A percentile compares a stretch with the other conserved stretches of the same genome.
Evolutionary conservation across 257 asterid genomes (phyloP).

Genomic region (Salvia rosmarinus): DNA sequence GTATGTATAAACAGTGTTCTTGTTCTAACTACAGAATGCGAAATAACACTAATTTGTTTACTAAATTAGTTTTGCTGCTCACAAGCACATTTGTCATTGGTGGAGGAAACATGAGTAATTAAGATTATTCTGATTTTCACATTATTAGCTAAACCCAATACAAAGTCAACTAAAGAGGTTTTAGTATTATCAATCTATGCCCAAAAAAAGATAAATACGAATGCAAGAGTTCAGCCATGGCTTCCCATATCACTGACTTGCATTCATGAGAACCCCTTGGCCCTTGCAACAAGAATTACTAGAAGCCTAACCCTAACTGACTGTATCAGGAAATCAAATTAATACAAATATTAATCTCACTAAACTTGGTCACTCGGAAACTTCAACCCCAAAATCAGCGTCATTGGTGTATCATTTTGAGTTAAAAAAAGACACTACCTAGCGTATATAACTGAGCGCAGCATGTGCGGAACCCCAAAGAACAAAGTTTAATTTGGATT

Average conservation of each 20-base stretch:
- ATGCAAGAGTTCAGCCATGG: background rate
- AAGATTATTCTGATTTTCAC: background rate
- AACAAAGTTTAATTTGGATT: background rate
- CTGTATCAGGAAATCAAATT: no score
- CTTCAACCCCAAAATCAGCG: background rate
- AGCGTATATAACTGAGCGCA: no score
- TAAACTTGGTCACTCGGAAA: background rate
- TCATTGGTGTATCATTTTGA: background rate
- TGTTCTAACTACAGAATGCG: background rate
- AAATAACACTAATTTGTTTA: background rate
- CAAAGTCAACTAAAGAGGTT: background rate
- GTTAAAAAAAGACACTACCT: background rate
- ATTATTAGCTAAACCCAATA: background rate
- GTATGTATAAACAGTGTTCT: background rate
- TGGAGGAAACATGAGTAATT: background rate
- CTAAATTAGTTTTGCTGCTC: background rate
- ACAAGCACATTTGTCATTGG: background rate
- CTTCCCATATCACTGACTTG: slow-evolving; percentile 7
- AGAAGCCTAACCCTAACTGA: no score
- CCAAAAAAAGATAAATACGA: background rate
- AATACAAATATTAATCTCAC: background rate
- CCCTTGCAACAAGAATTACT: no score
- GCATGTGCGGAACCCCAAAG: no score
- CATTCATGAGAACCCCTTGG: background rate
- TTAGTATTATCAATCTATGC: background rate